Evolutionary conservation across 345 rosid genomes (phyloP).

Genomic region (Rhizophora mangle): DNA sequence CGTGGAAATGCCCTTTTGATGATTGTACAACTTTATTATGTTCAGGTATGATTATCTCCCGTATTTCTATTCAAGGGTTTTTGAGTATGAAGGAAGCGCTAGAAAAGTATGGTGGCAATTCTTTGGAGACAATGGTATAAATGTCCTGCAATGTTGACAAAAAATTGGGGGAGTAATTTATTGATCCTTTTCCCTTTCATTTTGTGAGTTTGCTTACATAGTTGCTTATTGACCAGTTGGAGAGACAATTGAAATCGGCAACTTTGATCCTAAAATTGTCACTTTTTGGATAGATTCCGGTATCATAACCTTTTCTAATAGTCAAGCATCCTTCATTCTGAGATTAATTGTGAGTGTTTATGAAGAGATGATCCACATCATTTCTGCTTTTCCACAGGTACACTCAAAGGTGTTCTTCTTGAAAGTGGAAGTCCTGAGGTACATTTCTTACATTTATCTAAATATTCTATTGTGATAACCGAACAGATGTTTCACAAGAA

Average conservation of each 20-base stretch:
- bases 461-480: no score
- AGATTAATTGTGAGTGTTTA: background rate
- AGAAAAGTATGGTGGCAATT: constrained; percentile 97
- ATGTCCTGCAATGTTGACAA: no score
- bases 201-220: background rate
- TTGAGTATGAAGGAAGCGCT: constrained; percentile 88
- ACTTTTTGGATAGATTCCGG: constrained; percentile 96
- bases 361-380: background rate
- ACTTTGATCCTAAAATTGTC: constrained; percentile 87
- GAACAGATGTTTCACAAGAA: no score
- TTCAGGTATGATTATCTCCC: constrained; percentile 93
- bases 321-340: background rate
- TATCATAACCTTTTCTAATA: constrained; percentile 25
- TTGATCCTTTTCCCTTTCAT: background rate
- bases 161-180: background rate
- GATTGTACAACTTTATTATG: constrained; percentile 11
- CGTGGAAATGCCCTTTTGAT: constrained; percentile 18
- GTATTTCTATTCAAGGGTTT: constrained; percentile 83
- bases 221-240: constrained; percentile 58
- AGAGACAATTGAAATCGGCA: constrained; percentile 79
- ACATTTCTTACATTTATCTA: constrained; percentile 11
- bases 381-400: constrained; percentile 45
- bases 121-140: constrained; percentile 83
- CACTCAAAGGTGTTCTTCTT: constrained; percentile 86
- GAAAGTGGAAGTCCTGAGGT: constrained; percentile 98